These are phyloP conservation scores for Dactylellina haptotyla DNA, from an alignment of 2,329 filamentous ascomycete genomes.

Conservation along the genomic window DNA sequence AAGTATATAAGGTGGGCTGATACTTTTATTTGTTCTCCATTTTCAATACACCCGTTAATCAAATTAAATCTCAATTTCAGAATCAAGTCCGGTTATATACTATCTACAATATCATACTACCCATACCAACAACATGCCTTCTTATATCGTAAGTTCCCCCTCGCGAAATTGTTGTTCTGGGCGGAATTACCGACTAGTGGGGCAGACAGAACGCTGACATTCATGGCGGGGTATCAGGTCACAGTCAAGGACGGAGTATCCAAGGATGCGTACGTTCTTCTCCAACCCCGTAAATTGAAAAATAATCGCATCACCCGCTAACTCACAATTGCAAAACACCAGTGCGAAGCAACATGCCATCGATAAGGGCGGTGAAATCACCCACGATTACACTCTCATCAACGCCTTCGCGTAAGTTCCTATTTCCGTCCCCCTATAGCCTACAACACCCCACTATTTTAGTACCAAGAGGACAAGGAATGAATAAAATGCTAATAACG, in stretches of 20 bases:
- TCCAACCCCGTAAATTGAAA: not conserved
- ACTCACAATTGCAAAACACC: slow-evolving; percentile 56
- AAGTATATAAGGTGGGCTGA: too few species aligned
- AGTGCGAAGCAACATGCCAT: slow-evolving; percentile 80
- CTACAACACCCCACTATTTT: too few species aligned
- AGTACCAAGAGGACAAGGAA: too few species aligned
- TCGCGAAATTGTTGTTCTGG: not conserved
- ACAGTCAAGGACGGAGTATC: slow-evolving; percentile 14
- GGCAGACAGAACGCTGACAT: not conserved
- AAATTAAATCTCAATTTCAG: slow-evolving; percentile 2
- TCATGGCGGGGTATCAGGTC: slow-evolving; percentile 35
- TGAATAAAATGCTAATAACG: not conserved
- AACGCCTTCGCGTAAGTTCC: slow-evolving; percentile 87
- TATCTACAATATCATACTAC: too few species aligned
- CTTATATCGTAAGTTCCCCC: slow-evolving; percentile 5
- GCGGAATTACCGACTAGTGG: not conserved
- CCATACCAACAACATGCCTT: slow-evolving; percentile 19
- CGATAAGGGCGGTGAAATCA: slow-evolving; percentile 83
- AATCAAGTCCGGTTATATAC: not conserved
- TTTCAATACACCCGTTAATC: not conserved
- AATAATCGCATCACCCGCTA: too few species aligned
- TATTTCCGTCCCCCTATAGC: slow-evolving; percentile 16
- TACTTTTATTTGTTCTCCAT: too few species aligned
- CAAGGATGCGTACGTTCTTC: slow-evolving; percentile 27
- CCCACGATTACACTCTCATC: slow-evolving; percentile 84